These are phyloP conservation scores for Ogataea trehalophila DNA, from an alignment of 805 yeast species.

Conservation along the genomic window DNA sequence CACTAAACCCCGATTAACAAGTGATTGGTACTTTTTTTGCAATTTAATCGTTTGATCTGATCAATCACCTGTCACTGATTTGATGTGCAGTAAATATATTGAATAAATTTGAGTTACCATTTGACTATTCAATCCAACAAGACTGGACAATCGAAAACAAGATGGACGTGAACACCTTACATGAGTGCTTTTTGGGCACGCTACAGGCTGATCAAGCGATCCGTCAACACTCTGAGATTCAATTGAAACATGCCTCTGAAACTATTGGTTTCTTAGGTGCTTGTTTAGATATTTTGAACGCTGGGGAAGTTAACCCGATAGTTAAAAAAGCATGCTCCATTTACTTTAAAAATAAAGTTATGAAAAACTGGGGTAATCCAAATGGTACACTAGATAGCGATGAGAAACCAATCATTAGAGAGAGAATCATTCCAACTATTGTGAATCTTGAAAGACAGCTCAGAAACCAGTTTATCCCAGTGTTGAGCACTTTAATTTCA, in stretches of 20 bases:
- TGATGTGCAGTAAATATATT: background rate
- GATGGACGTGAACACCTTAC: constrained; percentile 68
- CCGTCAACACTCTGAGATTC: constrained; percentile 66
- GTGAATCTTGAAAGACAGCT: constrained; percentile 40
- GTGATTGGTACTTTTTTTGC: no score
- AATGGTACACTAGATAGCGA: constrained; percentile 47
- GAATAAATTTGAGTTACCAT: no score
- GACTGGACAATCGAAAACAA: background rate
- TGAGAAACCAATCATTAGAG: constrained; percentile 72
- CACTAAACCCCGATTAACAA: no score
- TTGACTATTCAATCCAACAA: no score
- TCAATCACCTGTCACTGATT: no score
- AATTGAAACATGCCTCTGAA: constrained; percentile 52
- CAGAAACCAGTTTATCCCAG: constrained; percentile 46
- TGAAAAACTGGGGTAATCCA: constrained; percentile 54
- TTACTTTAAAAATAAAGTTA: constrained; percentile 74
- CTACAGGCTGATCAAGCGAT: constrained; percentile 57
- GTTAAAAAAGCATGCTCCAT: constrained; percentile 79
- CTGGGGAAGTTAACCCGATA: constrained; percentile 45
- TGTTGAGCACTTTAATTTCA: constrained; percentile 46
- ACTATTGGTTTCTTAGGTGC: constrained; percentile 76
- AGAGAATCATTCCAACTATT: constrained; percentile 62
- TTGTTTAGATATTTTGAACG: constrained; percentile 68
- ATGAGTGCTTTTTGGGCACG: constrained; percentile 76
- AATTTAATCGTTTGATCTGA: no score